Percentiles rank a stretch among this genome's conserved stretches.
phyloP scores from a whole-genome alignment of 768 basidiomycete species.

The Lentinula lateritia region DNA sequence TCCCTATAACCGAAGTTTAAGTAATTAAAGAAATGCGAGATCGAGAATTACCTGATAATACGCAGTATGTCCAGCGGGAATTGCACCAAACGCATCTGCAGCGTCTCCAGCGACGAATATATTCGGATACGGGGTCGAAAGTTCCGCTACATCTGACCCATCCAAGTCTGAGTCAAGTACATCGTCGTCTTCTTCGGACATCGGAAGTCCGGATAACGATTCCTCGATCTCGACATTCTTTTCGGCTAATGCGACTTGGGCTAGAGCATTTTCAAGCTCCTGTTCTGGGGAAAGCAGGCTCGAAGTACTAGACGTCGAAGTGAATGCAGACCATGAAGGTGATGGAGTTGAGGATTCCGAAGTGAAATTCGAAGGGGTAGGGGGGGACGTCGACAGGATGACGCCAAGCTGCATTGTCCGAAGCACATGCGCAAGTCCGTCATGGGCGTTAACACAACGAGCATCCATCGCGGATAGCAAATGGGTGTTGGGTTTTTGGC shows the following conservation, averaged over 20 bases:
- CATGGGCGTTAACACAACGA: conserved; percentile 30
- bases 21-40: background rate
- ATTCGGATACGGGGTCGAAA: conserved; percentile 36
- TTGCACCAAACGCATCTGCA: conserved; percentile 60
- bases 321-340: background rate
- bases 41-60: conserved; percentile 35
- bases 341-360: background rate
- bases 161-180: background rate
- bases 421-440: conserved; percentile 37
- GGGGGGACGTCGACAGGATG: background rate
- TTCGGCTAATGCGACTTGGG: background rate
- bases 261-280: background rate
- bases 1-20: conserved; percentile 20
- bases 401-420: conserved; percentile 47
- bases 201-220: background rate
- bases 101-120: conserved; percentile 61
- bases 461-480: conserved; percentile 39
- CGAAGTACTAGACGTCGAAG: background rate
- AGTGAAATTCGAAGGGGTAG: background rate
- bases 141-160: conserved; percentile 2
- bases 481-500: conserved; percentile 52
- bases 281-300: background rate
- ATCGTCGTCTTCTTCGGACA: background rate
- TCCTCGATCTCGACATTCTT: background rate
- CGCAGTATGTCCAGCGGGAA: conserved; percentile 54